A percentile compares a stretch with the other conserved stretches of the same genome.
These are phyloP conservation scores for Monosiga brevicollis DNA, from an alignment of 78 protist genomes.

Conservation along the genomic window DNA sequence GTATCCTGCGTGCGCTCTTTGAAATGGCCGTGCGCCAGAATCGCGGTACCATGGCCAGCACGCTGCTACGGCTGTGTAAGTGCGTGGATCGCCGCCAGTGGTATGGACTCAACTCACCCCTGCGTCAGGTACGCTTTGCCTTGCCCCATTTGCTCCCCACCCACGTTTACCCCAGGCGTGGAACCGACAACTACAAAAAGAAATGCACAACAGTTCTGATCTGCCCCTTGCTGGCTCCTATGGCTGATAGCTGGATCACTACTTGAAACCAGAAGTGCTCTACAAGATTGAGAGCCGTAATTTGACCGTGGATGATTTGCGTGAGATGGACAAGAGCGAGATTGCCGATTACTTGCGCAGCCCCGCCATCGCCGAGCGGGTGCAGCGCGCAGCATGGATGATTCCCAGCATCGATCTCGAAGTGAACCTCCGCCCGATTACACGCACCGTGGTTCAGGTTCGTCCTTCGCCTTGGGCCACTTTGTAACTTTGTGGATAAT, in stretches of 20 bases:
- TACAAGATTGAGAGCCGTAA: background rate
- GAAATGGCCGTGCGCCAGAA: slow-evolving; percentile 64
- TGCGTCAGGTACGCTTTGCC: background rate
- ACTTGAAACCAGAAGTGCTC: background rate
- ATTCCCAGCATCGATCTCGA: slow-evolving; percentile 69
- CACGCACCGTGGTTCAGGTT: slow-evolving; percentile 78
- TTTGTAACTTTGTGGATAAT: too few species aligned
- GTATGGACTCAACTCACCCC: slow-evolving; percentile 17
- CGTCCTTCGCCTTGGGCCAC: too few species aligned
- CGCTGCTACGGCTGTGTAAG: slow-evolving; percentile 64
- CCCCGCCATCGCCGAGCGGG: slow-evolving; percentile 21
- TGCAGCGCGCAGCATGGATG: background rate
- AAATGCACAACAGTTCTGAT: too few species aligned
- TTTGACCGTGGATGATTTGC: slow-evolving; percentile 33
- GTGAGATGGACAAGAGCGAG: slow-evolving; percentile 49
- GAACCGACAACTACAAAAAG: too few species aligned
- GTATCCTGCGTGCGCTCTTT: slow-evolving; percentile 89
- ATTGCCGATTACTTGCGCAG: slow-evolving; percentile 29
- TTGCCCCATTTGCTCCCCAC: too few species aligned
- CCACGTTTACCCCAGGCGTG: too few species aligned
- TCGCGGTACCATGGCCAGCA: background rate
- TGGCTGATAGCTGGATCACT: too few species aligned
- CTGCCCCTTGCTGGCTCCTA: too few species aligned
- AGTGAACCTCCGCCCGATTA: slow-evolving; percentile 77
- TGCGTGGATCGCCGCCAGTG: slow-evolving; percentile 76